Conservation (phyloP, 2,329 filamentous ascomycete genomes). For the Chalaropsis thielavioides region DNA sequence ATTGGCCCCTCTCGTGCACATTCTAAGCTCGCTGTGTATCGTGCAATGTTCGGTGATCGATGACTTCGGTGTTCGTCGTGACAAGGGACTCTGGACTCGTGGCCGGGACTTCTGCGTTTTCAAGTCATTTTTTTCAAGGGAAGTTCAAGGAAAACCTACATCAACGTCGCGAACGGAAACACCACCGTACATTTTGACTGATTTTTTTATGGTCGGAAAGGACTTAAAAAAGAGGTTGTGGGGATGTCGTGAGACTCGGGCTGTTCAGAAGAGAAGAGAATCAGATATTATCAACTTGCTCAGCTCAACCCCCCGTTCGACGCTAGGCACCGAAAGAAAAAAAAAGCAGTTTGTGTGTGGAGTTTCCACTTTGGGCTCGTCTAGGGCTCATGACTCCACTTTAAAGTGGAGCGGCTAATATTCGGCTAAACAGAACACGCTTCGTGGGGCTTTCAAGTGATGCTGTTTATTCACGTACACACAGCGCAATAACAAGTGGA, state of each 20-base stretch:
- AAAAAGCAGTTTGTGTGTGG: constrained; percentile 9
- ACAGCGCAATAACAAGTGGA: background rate
- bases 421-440: background rate
- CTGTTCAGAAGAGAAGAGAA: constrained; percentile 6
- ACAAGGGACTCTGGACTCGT: constrained; percentile 5
- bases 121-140: constrained; percentile 18
- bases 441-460: background rate
- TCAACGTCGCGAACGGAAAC: constrained; percentile 75
- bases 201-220: constrained; percentile 25
- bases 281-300: constrained; percentile 11
- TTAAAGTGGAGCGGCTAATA: constrained; percentile 3
- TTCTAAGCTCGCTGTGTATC: background rate
- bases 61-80: background rate
- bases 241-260: constrained; percentile 8
- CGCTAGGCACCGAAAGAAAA: background rate
- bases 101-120: constrained; percentile 10
- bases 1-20: background rate
- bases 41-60: background rate
- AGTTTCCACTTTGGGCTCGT: background rate
- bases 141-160: constrained; percentile 38
- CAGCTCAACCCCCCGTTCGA: background rate
- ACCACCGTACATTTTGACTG: constrained; percentile 65
- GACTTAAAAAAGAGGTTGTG: constrained; percentile 16
- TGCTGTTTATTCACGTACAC: too few relatives aligned
- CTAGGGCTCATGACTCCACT: constrained; percentile 12